Percentiles rank a stretch among this genome's conserved stretches.
Evolutionary conservation across 208 protist genomes (phyloP).

Genomic region (Herpetomonas tarakana): DNA sequence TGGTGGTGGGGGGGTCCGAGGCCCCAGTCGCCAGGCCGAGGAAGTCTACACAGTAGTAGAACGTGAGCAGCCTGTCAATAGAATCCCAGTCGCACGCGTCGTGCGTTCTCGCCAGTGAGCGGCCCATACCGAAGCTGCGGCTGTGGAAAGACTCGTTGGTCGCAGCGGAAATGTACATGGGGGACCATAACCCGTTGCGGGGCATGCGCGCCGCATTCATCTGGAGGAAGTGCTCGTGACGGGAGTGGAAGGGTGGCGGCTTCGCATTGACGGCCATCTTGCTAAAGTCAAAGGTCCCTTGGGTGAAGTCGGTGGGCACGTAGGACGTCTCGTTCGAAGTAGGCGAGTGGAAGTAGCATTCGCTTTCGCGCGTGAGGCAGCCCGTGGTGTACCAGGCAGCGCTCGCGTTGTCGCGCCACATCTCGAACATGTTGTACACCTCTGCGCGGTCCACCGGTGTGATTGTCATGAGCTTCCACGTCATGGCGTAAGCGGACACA

Average conservation of each 20-base stretch:
- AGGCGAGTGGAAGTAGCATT: conserved; percentile 12
- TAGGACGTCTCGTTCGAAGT: conserved; percentile 8
- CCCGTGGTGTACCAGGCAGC: conserved; percentile 9
- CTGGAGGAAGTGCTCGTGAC: not conserved
- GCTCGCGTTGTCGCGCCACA: conserved; percentile 13
- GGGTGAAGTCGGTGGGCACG: conserved; percentile 1
- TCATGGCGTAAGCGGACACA: not conserved
- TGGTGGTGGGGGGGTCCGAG: not conserved
- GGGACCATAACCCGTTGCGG: not conserved
- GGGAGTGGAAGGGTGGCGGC: not conserved
- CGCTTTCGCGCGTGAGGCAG: conserved; percentile 1
- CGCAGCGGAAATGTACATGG: conserved; percentile 8
- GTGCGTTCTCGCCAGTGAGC: not conserved
- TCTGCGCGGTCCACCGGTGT: not conserved
- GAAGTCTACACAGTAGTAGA: not conserved
- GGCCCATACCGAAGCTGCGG: not conserved
- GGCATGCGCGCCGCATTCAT: not conserved
- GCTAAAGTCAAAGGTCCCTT: not conserved
- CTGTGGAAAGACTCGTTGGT: not conserved
- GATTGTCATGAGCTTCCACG: not conserved
- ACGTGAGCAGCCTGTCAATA: not conserved
- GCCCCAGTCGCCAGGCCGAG: not conserved
- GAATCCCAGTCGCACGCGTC: not conserved
- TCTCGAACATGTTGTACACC: conserved; percentile 13
- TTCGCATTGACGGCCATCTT: not conserved